These are phyloP conservation scores for apple (Malus domestica) DNA, from an alignment of 306 rosid species.

Conservation along the genomic window DNA sequence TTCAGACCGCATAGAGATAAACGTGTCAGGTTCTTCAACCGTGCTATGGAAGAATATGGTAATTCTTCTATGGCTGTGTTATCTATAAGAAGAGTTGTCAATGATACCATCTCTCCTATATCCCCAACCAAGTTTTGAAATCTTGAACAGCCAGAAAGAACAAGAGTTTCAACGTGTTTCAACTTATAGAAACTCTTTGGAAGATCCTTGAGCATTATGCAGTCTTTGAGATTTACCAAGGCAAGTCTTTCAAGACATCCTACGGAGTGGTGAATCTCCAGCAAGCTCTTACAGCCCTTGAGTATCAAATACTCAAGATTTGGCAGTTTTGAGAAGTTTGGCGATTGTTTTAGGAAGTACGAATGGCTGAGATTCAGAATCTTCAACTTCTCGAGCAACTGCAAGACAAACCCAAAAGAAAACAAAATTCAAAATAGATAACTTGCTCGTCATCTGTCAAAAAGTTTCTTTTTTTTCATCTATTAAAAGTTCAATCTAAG, in stretches of 20 bases:
- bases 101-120: slow-evolving; percentile 33
- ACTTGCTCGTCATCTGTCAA: too few species aligned
- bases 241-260: slow-evolving; percentile 15
- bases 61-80: slow-evolving; percentile 23
- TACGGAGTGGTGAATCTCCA: slow-evolving; percentile 1
- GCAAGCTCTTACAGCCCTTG: slow-evolving; percentile 18
- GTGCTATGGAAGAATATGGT: slow-evolving; percentile 20
- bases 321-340: slow-evolving; percentile 30
- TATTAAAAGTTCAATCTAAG: neutral
- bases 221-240: slow-evolving; percentile 24
- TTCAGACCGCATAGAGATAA: slow-evolving; percentile 31
- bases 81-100: slow-evolving; percentile 29
- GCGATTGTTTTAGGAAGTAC: slow-evolving; percentile 14
- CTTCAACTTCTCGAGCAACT: slow-evolving; percentile 23
- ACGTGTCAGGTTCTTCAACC: slow-evolving; percentile 15
- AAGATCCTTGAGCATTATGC: slow-evolving; percentile 13
- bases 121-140: slow-evolving; percentile 21
- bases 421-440: neutral
- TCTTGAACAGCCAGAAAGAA: slow-evolving; percentile 34
- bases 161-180: slow-evolving; percentile 23
- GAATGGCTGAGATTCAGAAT: slow-evolving; percentile 40
- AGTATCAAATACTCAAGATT: slow-evolving; percentile 32
- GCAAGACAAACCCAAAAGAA: neutral
- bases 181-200: slow-evolving; percentile 19
- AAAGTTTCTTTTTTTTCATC: too few species aligned